Base-by-base conservation (phyloP, 768 basidiomycete genomes). In the Agaricus subrufescens region DNA sequence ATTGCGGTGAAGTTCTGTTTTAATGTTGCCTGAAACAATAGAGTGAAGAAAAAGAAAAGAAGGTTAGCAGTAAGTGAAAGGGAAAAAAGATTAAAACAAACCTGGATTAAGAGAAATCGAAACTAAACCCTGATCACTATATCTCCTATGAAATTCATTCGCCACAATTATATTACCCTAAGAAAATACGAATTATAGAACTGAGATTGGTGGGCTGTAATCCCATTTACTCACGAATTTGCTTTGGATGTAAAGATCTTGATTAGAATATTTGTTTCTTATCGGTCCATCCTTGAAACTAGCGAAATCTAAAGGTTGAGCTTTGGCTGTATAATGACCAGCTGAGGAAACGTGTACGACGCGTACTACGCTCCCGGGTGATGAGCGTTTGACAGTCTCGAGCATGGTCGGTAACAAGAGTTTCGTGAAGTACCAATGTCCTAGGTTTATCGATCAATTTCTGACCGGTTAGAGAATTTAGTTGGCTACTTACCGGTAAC, bases 371-470 rank as follows among this genome's bases (percentile, higher is more conserved):
- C 69, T 69, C 11, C 62, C 59, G 23, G 67, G 67, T 0, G 67
- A 60, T 14, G 65, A 67, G 11, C 61, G 56, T 50, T 70, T 65
- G 2, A 71, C 68, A 1, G 69, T 73, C 25, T 67, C 63, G 4
- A 73, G 56, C 19, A 78, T 65, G 14, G 63, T 62, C 5, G 78
- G 75, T 19, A 79, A 56, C 5, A 82, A 67, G 1, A 76, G 64
- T 52, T 71, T 71, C 7, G 84, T 86, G 56, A 89, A 74, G 61
- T 81, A 76, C 62, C 77, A 84, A 62, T 83, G 87, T 2, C 86
- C 84, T 82, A 59, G 8, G 67, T 69, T 39, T 12, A 65, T 19
- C 44, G 40, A 44, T 29, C 2, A 10, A 23, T 67, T 27, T 69
- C 23, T 3, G 23, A 19, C 31, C 31, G 15, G 30, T 34, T 11